Conservation (phyloP, 768 basidiomycete genomes). For the Cystofilobasidium capitatum region DNA sequence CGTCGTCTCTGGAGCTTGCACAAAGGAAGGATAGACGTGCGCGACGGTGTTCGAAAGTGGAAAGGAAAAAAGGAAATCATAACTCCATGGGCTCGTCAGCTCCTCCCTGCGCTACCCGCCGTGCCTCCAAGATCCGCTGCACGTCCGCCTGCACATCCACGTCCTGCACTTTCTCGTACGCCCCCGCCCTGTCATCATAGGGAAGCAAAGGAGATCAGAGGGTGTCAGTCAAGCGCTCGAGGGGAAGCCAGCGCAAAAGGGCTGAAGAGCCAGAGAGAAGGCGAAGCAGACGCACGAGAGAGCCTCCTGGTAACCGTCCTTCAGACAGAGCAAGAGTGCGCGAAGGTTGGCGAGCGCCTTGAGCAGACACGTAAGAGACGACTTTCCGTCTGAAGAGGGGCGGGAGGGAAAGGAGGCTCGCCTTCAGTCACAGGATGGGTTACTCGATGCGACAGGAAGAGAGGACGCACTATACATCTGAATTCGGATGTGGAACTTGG, state of each 20-base stretch:
- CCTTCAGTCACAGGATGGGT: background rate
- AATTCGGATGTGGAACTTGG: constrained; percentile 89
- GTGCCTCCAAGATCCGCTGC: background rate
- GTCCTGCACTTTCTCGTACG: constrained; percentile 5
- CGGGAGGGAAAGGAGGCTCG: constrained; percentile 4
- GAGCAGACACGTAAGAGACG: constrained; percentile 69
- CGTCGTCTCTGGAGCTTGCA: too few species aligned
- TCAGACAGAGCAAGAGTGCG: constrained; percentile 42
- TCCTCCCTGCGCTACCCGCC: background rate
- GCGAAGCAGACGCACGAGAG: constrained; percentile 8
- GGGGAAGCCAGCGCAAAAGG: background rate
- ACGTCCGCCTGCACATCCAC: constrained; percentile 25
- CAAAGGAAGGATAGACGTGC: background rate
- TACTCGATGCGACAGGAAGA: background rate
- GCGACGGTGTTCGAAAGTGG: too few species aligned
- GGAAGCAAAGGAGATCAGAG: background rate
- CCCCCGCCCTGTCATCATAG: background rate
- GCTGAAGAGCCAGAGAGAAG: background rate
- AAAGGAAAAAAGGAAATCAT: background rate
- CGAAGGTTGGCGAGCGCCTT: constrained; percentile 69
- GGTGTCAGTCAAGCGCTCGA: background rate
- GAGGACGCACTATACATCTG: constrained; percentile 92
- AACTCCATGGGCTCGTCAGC: background rate
- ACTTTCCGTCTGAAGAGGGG: constrained; percentile 60
- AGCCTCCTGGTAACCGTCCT: constrained; percentile 13